phyloP scores from a whole-genome alignment of 768 basidiomycete species.

The Lactifluus rugatus region DNA sequence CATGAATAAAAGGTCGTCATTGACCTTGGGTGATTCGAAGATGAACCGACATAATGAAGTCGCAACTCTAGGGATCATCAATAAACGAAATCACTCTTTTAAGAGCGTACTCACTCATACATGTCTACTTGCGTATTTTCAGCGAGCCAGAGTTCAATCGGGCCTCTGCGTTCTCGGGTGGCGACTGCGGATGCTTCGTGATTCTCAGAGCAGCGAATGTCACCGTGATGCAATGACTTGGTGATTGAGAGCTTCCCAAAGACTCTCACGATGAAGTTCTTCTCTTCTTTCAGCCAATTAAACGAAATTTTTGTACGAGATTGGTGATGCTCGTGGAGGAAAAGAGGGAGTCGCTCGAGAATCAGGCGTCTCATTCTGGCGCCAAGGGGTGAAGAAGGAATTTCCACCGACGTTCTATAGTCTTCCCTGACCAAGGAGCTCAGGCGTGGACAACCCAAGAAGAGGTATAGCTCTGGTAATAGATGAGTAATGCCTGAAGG shows the following conservation, averaged over 20 bases:
- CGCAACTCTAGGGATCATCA: conserved; percentile 50
- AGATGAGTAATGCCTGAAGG: neutral
- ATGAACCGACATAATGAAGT: conserved; percentile 71
- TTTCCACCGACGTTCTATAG: conserved; percentile 49
- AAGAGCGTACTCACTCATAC: conserved; percentile 65
- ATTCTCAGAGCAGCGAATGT: conserved; percentile 37
- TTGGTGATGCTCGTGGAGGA: conserved; percentile 82
- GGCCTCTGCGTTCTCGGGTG: conserved; percentile 38
- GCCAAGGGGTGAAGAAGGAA: conserved; percentile 38
- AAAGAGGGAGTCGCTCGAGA: conserved; percentile 78
- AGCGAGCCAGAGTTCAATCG: conserved; percentile 73
- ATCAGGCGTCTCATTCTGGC: conserved; percentile 50
- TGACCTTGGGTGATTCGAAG: conserved; percentile 69
- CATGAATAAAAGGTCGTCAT: conserved; percentile 85
- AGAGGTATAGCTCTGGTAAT: conserved; percentile 55
- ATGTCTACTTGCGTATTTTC: conserved; percentile 71
- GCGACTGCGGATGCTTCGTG: conserved; percentile 73
- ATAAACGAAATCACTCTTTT: neutral
- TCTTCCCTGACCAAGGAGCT: conserved; percentile 70
- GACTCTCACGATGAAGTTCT: conserved; percentile 61
- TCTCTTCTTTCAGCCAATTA: conserved; percentile 52
- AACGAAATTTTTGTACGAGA: conserved; percentile 50
- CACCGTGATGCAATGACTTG: conserved; percentile 49
- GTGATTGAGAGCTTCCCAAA: conserved; percentile 56
- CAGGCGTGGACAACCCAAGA: conserved; percentile 66